Conservation (phyloP, 2,329 filamentous ascomycete species). For the Botrytis fabae region DNA sequence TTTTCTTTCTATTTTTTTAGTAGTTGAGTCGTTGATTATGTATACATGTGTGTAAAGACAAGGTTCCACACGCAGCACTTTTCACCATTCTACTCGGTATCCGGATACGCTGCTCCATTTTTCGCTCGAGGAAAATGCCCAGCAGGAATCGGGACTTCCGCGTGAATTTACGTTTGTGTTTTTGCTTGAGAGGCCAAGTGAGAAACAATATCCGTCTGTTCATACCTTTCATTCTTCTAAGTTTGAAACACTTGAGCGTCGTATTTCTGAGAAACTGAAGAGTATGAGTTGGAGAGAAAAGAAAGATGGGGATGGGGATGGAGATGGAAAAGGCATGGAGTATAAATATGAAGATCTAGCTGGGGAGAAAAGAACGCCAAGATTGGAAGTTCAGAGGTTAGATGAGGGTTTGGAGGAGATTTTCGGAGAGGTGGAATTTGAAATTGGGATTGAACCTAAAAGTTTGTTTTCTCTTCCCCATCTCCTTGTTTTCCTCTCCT, state of each 20-base stretch:
- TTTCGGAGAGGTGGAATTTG: slow-evolving; percentile 1
- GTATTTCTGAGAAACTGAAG: neutral
- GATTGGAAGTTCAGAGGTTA: neutral
- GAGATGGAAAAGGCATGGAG: neutral
- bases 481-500: too few relatives aligned
- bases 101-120: slow-evolving; percentile 45
- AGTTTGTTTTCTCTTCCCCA: neutral
- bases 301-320: too few relatives aligned
- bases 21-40: neutral
- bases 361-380: neutral
- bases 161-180: slow-evolving; percentile 54
- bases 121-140: slow-evolving; percentile 51
- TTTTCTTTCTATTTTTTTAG: neutral
- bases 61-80: slow-evolving; percentile 19
- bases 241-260: neutral
- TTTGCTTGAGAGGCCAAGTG: slow-evolving; percentile 41
- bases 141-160: slow-evolving; percentile 51
- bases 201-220: slow-evolving; percentile 16
- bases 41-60: neutral
- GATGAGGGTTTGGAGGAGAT: neutral
- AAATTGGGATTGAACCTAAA: slow-evolving; percentile 10
- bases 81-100: slow-evolving; percentile 8
- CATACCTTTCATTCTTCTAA: slow-evolving; percentile 16
- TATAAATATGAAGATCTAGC: neutral
- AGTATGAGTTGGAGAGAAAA: neutral